Conservation (phyloP, 116 monocot genomes). For the Papilionanthe hybrid region DNA sequence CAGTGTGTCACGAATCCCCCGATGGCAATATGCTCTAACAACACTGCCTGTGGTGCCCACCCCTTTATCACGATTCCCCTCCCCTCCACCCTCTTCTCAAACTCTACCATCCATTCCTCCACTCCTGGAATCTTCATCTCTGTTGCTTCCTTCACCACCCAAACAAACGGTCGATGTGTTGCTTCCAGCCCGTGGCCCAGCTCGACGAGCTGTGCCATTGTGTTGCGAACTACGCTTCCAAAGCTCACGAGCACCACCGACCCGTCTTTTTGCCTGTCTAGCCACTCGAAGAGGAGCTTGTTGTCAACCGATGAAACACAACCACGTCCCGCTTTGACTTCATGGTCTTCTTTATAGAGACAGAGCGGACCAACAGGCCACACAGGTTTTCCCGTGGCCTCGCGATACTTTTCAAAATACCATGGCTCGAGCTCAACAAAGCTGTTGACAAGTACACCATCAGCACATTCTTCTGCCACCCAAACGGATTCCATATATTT, state of each 20-base stretch:
- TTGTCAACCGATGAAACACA: background rate
- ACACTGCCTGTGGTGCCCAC: constrained; percentile 15
- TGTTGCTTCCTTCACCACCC: constrained; percentile 13
- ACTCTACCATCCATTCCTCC: background rate
- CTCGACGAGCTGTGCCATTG: constrained; percentile 4
- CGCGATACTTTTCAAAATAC: constrained; percentile 1
- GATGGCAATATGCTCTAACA: constrained; percentile 9
- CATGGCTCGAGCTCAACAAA: constrained; percentile 12
- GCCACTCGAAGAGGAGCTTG: background rate
- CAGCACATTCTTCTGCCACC: constrained; percentile 13
- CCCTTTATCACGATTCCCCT: constrained; percentile 13
- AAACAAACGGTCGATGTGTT: constrained; percentile 14
- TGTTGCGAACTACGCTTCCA: background rate
- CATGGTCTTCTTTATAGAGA: constrained; percentile 3
- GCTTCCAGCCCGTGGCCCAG: constrained; percentile 3
- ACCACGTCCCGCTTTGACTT: background rate
- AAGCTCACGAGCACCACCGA: constrained; percentile 15
- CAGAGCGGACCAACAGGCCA: constrained; percentile 12
- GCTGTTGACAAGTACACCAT: constrained; percentile 15
- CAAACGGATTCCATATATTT: background rate
- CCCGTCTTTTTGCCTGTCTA: background rate
- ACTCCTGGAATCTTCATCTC: constrained; percentile 4
- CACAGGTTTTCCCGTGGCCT: constrained; percentile 5
- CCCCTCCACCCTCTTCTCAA: constrained; percentile 1
- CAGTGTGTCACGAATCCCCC: constrained; percentile 45